These are phyloP conservation scores for Bryoglossum gracile DNA, from an alignment of 495 filamentous ascomycete species.

Conservation along the genomic window DNA sequence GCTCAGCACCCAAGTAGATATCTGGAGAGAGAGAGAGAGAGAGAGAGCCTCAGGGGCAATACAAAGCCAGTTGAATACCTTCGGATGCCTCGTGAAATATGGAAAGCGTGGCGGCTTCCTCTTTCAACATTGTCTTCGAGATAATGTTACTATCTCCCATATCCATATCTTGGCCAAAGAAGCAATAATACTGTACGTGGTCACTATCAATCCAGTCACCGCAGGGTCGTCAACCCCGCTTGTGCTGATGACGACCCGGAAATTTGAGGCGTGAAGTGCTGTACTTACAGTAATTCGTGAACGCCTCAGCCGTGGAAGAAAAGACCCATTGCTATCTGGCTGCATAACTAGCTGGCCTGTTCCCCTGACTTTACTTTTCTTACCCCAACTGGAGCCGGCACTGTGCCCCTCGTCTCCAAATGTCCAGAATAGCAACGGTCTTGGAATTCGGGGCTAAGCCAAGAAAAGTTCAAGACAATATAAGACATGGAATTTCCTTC, in stretches of 20 bases:
- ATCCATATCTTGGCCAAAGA: no score
- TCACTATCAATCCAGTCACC: no score
- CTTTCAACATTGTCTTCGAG: no score
- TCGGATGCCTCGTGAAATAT: no score
- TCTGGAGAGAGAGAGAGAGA: background rate
- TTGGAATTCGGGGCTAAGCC: background rate
- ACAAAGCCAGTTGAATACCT: background rate
- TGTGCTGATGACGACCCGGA: background rate
- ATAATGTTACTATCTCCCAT: no score
- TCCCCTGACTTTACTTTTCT: background rate
- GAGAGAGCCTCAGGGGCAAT: background rate
- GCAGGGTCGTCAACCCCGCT: background rate
- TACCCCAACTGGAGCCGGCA: background rate
- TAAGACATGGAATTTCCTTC: background rate
- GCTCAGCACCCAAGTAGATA: background rate
- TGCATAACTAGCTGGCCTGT: background rate
- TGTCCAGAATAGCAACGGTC: background rate
- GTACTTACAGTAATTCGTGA: background rate
- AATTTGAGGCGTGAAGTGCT: background rate
- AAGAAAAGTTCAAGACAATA: background rate
- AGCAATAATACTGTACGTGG: no score
- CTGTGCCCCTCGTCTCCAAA: background rate
- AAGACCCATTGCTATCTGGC: background rate
- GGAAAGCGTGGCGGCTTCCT: no score
- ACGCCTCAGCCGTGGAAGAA: constrained; percentile 4